Evolutionary conservation across 2,329 filamentous ascomycete genomes (phyloP).

Genomic region (Aspergillus candidus): DNA sequence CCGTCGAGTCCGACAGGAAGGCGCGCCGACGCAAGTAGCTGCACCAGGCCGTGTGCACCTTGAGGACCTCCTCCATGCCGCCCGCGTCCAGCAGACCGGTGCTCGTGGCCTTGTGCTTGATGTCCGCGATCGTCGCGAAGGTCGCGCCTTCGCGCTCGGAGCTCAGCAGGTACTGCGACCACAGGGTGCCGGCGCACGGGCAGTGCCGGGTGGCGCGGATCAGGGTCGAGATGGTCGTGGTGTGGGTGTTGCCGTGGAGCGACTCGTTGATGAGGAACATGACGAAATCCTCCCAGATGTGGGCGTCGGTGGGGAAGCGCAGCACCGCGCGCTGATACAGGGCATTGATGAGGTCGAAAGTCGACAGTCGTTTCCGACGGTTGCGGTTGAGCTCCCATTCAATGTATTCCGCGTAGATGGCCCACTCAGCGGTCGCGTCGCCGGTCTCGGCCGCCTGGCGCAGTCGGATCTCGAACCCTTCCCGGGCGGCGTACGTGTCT

Average conservation of each 20-base stretch:
- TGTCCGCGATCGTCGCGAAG: constrained; percentile 75
- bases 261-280: constrained; percentile 61
- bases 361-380: constrained; percentile 50
- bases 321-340: constrained; percentile 74
- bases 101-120: constrained; percentile 88
- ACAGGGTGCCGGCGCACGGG: constrained; percentile 84
- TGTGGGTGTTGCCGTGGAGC: constrained; percentile 40
- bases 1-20: constrained; percentile 64
- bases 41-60: constrained; percentile 92
- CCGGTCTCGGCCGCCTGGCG: constrained; percentile 46
- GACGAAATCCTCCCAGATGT: constrained; percentile 76
- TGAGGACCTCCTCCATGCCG: constrained; percentile 80
- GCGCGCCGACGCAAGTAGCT: constrained; percentile 84
- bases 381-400: constrained; percentile 71
- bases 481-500: constrained; percentile 47
- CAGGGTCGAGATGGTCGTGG: constrained; percentile 61
- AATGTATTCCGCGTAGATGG: constrained; percentile 61
- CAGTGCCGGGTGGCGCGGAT: constrained; percentile 83
- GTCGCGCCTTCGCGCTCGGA: constrained; percentile 71
- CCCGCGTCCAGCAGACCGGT: constrained; percentile 77
- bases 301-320: constrained; percentile 66
- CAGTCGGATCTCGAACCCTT: constrained; percentile 50
- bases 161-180: constrained; percentile 81
- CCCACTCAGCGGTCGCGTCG: constrained; percentile 50
- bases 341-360: constrained; percentile 50